Base-by-base conservation (phyloP, 2,329 filamentous ascomycete species). In the Diaporthe aspalathi region DNA sequence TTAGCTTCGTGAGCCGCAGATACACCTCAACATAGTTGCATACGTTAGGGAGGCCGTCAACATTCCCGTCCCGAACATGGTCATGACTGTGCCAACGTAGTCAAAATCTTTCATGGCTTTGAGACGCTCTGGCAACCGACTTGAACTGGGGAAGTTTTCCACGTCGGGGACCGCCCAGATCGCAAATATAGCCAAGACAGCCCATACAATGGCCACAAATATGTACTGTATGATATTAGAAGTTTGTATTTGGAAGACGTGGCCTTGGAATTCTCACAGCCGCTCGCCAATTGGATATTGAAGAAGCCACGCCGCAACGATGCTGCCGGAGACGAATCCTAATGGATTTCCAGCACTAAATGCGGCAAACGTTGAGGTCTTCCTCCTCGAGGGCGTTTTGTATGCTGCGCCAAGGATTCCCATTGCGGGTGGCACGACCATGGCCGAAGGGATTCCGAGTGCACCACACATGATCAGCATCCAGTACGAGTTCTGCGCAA, bases 131-230 rank as follows among this genome's bases (percentile, higher is more conserved):
- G 12, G 27, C 16, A 53, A 29, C 14, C 24, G 50, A 29, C 24
- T 53, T 32, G 12, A 14, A 32, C 5, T 2, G 24, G 5, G 14
- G 24, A 53, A 40, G 35, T 7, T 57, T 27, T 57, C 54, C 20
- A 57, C 54, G 5, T 57, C n/a, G 5, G 54, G 54, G n/a, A 57
- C 54, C 54, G 54, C 54, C 54, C 54, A 57, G n/a, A 57, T 3
- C n/a, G 54, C 54, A 17, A 40, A 57, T 11, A 40, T n/a, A 40
- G 54, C 54, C 11, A 57, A 11, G 8, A 5, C 32, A 17, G 54
- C 54, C 54, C 35, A 57, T 3, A 57, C 35, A 57, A 57, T 17
- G 12, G 54, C 54, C 35, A 57, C 54, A 11, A 57, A 57, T 5
- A 57, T 57, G 35, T 57, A 57, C 54, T 57, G 35, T 12, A 7